Conservation (phyloP, 1,139 yeast genomes). For the Yamadazyma diospyri region DNA sequence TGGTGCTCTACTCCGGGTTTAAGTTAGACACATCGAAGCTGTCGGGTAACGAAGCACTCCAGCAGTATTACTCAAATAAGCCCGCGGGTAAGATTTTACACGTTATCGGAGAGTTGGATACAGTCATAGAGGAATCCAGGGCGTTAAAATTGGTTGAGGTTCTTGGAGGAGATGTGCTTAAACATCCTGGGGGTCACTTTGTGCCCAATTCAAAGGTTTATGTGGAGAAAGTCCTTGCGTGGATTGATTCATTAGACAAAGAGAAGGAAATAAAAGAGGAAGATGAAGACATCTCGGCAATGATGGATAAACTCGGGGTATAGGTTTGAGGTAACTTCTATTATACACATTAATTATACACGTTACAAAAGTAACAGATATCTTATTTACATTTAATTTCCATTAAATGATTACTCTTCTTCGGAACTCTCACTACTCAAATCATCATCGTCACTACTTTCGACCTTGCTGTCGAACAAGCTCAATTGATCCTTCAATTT, state of each 20-base stretch:
- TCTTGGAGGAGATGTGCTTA: conserved; percentile 40
- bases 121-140: conserved; percentile 78
- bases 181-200: conserved; percentile 85
- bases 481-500: conserved; percentile 80
- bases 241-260: conserved; percentile 37
- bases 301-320: conserved; percentile 35
- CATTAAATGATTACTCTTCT: conserved; percentile 44
- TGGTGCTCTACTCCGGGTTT: conserved; percentile 76
- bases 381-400: conserved; percentile 1
- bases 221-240: conserved; percentile 54
- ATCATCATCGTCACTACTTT: conserved; percentile 44
- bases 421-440: conserved; percentile 60
- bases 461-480: conserved; percentile 52
- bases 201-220: conserved; percentile 70
- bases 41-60: conserved; percentile 25
- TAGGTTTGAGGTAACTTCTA: conserved; percentile 2
- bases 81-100: conserved; percentile 52
- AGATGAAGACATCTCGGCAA: conserved; percentile 30
- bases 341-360: conserved; percentile 10
- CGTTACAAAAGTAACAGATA: conserved; percentile 3
- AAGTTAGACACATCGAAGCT: conserved; percentile 48
- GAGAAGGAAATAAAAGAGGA: conserved; percentile 14
- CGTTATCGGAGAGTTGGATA: conserved; percentile 82
- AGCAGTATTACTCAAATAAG: conserved; percentile 30
- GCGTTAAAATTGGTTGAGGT: conserved; percentile 53